Evolutionary conservation across 768 basidiomycete genomes (phyloP), one percentile per base, ranked within the genome.

Genomic region (Mycena albidolilacea): DNA sequence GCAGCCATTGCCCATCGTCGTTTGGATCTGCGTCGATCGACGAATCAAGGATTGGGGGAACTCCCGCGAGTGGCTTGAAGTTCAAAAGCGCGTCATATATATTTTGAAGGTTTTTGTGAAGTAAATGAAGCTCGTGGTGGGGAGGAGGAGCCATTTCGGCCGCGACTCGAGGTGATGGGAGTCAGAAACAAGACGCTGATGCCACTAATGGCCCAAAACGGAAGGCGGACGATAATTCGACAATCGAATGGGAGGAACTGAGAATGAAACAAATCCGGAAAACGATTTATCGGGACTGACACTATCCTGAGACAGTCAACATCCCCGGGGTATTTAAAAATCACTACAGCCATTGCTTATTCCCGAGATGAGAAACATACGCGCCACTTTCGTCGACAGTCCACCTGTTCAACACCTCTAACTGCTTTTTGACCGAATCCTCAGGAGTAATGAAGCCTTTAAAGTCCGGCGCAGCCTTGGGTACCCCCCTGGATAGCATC

Each of bases 21-120:
- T 70, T 72, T 30, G 79, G 73, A 63, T 82, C 83, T 41, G 76
- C 76, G 37, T 73, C 77, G 17, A 76, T 70, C 11, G 85, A 87
- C 17, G 87, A 86, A 71, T 89, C 87, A 21, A 88, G 81, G 64
- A 89, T 85, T 23, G 87, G 87, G 5, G 84, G 86, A 65, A 78
- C 77, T 30, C 79, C 77, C 8, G 78, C 80, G 17, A 81, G 80
- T 6, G 86, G 86, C 41, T 81, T 81, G 69, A 84, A 87, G 21
- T 80, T 79, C 11, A 82, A 78, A 19, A 87, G 84, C 12, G 82
- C 79, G 37, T 83, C 80, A 71, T 84, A 78, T 11, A 86, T 85
- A 10, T 46, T 46, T 52, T 50, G 38, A 7, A 75, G 71, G 21
- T 67, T 72, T 41, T 66, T 60, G 38, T 46, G 68, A 35, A 75